Evolutionary conservation across 2,329 filamentous ascomycete species (phyloP).

Genomic region (Phialophora chinensis): DNA sequence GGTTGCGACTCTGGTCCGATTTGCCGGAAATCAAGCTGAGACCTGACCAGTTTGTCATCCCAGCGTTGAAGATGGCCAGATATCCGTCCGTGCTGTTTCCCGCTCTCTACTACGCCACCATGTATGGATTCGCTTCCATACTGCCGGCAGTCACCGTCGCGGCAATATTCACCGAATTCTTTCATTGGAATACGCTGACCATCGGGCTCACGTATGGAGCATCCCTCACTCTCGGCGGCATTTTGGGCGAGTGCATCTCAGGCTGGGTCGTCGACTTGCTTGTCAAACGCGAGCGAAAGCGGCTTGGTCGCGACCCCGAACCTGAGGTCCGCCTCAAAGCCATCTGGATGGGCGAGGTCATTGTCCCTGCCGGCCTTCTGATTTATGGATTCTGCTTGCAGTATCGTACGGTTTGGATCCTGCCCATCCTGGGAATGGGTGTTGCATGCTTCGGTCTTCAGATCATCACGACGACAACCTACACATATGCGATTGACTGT

Average conservation of each 20-base stretch:
- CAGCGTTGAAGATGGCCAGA: slow-evolving; percentile 41
- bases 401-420: slow-evolving; percentile 42
- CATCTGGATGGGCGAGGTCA: slow-evolving; percentile 41
- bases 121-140: slow-evolving; percentile 45
- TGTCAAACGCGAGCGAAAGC: slow-evolving; percentile 32
- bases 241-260: slow-evolving; percentile 39
- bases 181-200: slow-evolving; percentile 43
- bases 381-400: slow-evolving; percentile 44
- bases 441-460: slow-evolving; percentile 42
- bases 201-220: slow-evolving; percentile 44
- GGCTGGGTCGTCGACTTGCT: slow-evolving; percentile 40
- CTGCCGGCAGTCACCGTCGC: slow-evolving; percentile 45
- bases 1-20: slow-evolving; percentile 31
- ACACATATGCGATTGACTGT: slow-evolving; percentile 41
- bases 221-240: slow-evolving; percentile 41
- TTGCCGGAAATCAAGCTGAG: slow-evolving; percentile 29
- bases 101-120: slow-evolving; percentile 43
- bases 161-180: slow-evolving; percentile 42
- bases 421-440: slow-evolving; percentile 40
- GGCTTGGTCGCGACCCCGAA: slow-evolving; percentile 35
- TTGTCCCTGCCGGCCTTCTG: slow-evolving; percentile 42
- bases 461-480: slow-evolving; percentile 40
- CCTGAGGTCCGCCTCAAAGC: slow-evolving; percentile 42
- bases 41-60: slow-evolving; percentile 39
- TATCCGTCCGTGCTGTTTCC: slow-evolving; percentile 45